Base-by-base conservation (phyloP, 139 green algal genomes). In the Spirogloea muscicola region DNA sequence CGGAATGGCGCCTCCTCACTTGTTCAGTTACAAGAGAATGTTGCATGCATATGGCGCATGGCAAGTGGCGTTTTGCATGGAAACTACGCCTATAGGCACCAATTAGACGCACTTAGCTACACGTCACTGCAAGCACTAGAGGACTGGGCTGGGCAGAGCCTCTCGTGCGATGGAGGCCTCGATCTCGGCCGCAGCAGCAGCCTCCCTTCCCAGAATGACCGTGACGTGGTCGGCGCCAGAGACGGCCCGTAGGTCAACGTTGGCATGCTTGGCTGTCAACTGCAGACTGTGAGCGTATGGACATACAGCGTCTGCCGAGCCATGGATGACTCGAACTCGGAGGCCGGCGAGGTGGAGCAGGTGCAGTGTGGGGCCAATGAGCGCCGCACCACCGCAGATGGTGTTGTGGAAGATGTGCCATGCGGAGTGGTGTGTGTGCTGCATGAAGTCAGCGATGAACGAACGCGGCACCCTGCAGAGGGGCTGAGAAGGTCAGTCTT, bases 341-440 rank as follows among this genome's bases (percentile, higher is more conserved):
- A 40, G 6, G 10, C 63, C 27, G 7, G 34, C 3, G 5, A 25
- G n/a, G 3, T 42, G 42, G 18, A 74, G 10, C 7, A 41, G 38
- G 16, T 61, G n/a, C 6, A 74, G 39, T 25, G 9, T 9, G 13
- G 66, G 39, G 3, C 64, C 39, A 4, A 74, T 29, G 5, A 62
- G 18, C 3, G n/a, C 18, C 37, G 44, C 43, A 34, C 66, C 66
- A 2, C 44, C 66, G 39, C 66, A 65, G 66, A 74, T 39, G 16
- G 43, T 62, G 66, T 74, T 74, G 66, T 74, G 44, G 55, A 66
- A 74, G 18, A 40, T 66, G 66, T 62, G 66, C 66, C 66, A 74
- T 29, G 66, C 66, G 10, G 66, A 61, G 44, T 63, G n/a, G 66
- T 74, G 66, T n/a, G 66, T 65, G 46, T 74, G 66, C 3, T 41